phyloP scores from a whole-genome alignment of 352 stramenopile species.

The Pythium insidiosum region DNA sequence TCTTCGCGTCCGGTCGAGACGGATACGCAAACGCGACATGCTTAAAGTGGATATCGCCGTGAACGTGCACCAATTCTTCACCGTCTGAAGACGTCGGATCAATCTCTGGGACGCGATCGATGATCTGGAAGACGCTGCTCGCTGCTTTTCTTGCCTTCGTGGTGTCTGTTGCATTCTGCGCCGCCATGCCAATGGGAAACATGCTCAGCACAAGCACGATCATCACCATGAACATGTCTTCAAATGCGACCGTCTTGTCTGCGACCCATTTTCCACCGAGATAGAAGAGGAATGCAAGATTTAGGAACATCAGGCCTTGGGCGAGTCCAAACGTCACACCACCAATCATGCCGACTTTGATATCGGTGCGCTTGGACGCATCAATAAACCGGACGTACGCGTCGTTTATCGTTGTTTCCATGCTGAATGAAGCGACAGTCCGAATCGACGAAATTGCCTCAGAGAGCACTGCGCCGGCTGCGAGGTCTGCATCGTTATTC shows the following conservation, averaged over 20 bases:
- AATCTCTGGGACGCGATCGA: slow-evolving; percentile 53
- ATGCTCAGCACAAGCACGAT: slow-evolving; percentile 43
- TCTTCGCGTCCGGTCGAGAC: slow-evolving; percentile 45
- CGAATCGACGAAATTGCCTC: slow-evolving; percentile 46
- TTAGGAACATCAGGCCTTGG: slow-evolving; percentile 35
- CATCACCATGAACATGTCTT: slow-evolving; percentile 40
- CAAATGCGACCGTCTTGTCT: slow-evolving; percentile 27
- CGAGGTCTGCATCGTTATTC: slow-evolving; percentile 29
- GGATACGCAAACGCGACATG: slow-evolving; percentile 89
- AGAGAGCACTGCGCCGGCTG: slow-evolving; percentile 26
- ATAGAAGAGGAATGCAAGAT: slow-evolving; percentile 48
- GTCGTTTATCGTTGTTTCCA: slow-evolving; percentile 22
- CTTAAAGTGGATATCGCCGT: slow-evolving; percentile 72
- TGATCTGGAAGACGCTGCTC: slow-evolving; percentile 68
- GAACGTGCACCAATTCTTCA: slow-evolving; percentile 10
- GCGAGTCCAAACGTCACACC: slow-evolving; percentile 38
- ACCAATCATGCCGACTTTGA: slow-evolving; percentile 19
- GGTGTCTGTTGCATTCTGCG: slow-evolving; percentile 33
- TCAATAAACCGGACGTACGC: slow-evolving; percentile 21
- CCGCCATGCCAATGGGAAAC: slow-evolving; percentile 46
- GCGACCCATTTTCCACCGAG: slow-evolving; percentile 39
- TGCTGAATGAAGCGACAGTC: slow-evolving; percentile 38
- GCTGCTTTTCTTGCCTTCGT: slow-evolving; percentile 52
- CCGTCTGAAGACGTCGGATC: slow-evolving; percentile 17
- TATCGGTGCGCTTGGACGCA: slow-evolving; percentile 22